Evolutionary conservation across 768 basidiomycete species (phyloP), one percentile per base, ranked within the genome.

Genomic region (Mycena kentingensis): DNA sequence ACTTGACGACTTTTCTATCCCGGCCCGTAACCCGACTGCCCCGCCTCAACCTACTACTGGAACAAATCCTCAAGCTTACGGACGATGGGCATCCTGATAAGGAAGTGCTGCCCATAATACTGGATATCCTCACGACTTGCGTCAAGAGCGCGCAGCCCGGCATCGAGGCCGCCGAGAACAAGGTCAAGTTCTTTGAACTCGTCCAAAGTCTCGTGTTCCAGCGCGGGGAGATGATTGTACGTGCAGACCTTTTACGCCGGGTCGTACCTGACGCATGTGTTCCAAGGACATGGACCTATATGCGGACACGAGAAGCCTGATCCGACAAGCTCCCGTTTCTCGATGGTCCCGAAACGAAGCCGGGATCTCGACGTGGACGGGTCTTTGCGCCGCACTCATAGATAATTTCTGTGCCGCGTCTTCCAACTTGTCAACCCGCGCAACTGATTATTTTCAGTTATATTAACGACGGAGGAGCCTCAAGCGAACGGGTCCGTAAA

Each of bases 11-110:
- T 2, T 88, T 96, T 62, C 76, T 95, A 22, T 90, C 89, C 12
- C 79, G 93, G 4, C 92, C 93, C 1, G 86, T 94, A 26, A 93
- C 91, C 4, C 85, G 92, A n/a, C 79, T 96, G 22, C 92, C 91
- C 6, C 80, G 93, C 24, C 74, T 94, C 1, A 81, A 81, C 36
- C 79, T 96, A 11, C 72, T 92, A 1, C 73, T 96, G 11, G 84
- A 89, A 56, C 81, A 85, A 45, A 76, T 87, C 11, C 68, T 82
- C 49, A 87, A 90, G 61, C 65, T 81, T 34, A 89, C 88, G 0
- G 78, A 80, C 31, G 74, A 73, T 19, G 82, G 83, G n/a, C 90
- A 93, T 65, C 85, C 87, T 0, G 93, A 96, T 67, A 64, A 81
- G 37, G 88, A 93, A 54, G 82, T 79, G 3, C 75, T 95, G 6